Evolutionary conservation across 305 asterid species (phyloP).

Genomic region (Caryopteris hybrid): DNA sequence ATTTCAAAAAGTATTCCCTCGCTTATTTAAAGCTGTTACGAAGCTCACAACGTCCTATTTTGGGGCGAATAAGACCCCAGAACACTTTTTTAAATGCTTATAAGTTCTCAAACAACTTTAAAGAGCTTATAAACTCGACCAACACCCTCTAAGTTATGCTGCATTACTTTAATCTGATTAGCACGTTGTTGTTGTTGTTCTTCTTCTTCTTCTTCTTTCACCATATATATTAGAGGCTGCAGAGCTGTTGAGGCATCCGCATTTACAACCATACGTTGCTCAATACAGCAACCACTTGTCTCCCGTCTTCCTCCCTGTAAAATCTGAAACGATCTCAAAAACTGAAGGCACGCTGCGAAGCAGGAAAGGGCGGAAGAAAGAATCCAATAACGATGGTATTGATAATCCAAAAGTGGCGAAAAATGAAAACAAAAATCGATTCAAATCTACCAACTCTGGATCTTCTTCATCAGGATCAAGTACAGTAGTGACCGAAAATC

Average conservation of each 20-base stretch:
- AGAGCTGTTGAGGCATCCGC: conserved; percentile 80
- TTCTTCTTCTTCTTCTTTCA: no score
- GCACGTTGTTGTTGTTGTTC: no score
- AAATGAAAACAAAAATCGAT: conserved; percentile 7
- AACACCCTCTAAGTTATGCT: no score
- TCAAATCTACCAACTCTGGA: conserved; percentile 23
- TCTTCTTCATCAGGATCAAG: conserved; percentile 58
- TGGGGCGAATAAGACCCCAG: no score
- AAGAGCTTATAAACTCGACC: no score
- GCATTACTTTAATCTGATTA: no score
- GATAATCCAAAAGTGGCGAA: background rate
- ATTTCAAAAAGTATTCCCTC: no score
- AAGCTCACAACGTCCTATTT: no score
- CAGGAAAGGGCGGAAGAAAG: conserved; percentile 24
- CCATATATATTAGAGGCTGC: conserved; percentile 60
- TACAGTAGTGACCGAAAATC: conserved; percentile 33
- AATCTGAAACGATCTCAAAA: conserved; percentile 24
- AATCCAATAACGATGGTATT: background rate
- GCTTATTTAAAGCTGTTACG: no score
- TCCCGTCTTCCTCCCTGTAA: conserved; percentile 50
- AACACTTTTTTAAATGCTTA: no score
- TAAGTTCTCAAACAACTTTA: no score
- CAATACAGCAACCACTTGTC: conserved; percentile 38
- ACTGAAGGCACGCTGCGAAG: conserved; percentile 12
- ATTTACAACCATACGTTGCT: conserved; percentile 58